A percentile compares a stretch with the other conserved stretches of the same genome.
These are phyloP conservation scores for Polysphondylium violaceum DNA, from an alignment of 78 protist genomes.

Conservation along the genomic window DNA sequence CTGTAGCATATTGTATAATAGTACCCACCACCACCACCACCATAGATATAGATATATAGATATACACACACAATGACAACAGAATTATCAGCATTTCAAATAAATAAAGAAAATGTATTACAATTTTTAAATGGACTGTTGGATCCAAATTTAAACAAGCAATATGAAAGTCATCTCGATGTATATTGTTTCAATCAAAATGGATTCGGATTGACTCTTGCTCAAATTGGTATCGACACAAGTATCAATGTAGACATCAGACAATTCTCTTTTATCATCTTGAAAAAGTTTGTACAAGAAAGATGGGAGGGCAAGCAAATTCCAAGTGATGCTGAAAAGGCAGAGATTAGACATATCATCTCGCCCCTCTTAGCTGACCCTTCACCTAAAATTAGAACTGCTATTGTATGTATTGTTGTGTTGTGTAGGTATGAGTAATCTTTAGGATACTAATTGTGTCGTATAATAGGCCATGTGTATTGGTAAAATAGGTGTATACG, in stretches of 20 bases:
- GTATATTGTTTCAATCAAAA: not conserved
- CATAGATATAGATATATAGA: too few species aligned
- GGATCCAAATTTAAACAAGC: conserved; percentile 4
- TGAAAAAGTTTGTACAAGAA: conserved; percentile 21
- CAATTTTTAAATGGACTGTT: conserved; percentile 29
- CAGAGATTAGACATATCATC: conserved; percentile 3
- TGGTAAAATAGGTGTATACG: conserved; percentile 47
- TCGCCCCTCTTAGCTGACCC: conserved; percentile 46
- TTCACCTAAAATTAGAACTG: conserved; percentile 61
- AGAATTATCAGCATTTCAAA: too few species aligned
- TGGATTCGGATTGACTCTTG: conserved; percentile 7
- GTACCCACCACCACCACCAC: too few species aligned
- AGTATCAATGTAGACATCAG: not conserved
- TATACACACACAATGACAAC: too few species aligned
- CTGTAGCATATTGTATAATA: too few species aligned
- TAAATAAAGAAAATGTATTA: conserved; percentile 2
- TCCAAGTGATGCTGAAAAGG: not conserved
- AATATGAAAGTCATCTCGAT: not conserved
- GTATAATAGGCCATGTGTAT: conserved; percentile 62
- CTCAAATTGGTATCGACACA: not conserved
- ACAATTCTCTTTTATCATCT: conserved; percentile 12
- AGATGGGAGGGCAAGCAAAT: conserved; percentile 17
- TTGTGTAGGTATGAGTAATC: not conserved
- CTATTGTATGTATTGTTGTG: conserved; percentile 25
- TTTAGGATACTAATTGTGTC: not conserved